Evolutionary conservation across 176 grass and related monocot species (phyloP), one percentile per base, ranked within the genome.

Genomic region (Aechmea fasciata): DNA sequence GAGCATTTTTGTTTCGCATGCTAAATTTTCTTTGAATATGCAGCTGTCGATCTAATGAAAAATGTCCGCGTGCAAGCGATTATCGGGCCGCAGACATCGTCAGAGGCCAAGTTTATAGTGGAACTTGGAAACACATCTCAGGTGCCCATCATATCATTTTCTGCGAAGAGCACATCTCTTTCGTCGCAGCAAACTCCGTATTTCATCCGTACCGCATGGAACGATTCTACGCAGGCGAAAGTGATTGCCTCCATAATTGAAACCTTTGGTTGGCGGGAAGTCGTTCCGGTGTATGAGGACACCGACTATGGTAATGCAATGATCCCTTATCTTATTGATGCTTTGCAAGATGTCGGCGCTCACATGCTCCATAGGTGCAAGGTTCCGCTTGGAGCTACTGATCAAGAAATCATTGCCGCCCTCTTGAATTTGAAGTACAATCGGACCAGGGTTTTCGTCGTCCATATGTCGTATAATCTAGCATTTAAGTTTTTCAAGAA

Each of bases 11-110:
- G 9, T 41, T 15, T 67, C 4, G 15, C 24, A 48, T 28, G 5
- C 14, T 15, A 29, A 13, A 67, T 29, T 4, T 67, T 29, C 2
- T 52, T 26, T 26, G 11, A 7, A 26, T 3, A 26, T 81, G 4
- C 87, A 96, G 91, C 79, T 71, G 19, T 91, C 15, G 87, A 96
- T 87, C 74, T 96, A 14, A 73, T 96, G 23, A 87, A 85, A 76
- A 96, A 91, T 83, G 77, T 85, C 52, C 17, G 19, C 13, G 87
- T 91, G 49, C 82, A 91, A 85, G 84, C 91, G 15, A 88, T 96
- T 19, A 49, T 96, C 2, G 87, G 91, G 18, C 84, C 87, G 17
- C 84, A 96, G 71, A 83, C 82, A 57, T 74, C 91, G n/a, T 52
- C 54, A 7, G 77, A 96, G 66, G 84, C 80, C 8, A 91, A 88